phyloP scores from a whole-genome alignment of 495 filamentous ascomycete genomes.

The Aspergillus asperescens region DNA sequence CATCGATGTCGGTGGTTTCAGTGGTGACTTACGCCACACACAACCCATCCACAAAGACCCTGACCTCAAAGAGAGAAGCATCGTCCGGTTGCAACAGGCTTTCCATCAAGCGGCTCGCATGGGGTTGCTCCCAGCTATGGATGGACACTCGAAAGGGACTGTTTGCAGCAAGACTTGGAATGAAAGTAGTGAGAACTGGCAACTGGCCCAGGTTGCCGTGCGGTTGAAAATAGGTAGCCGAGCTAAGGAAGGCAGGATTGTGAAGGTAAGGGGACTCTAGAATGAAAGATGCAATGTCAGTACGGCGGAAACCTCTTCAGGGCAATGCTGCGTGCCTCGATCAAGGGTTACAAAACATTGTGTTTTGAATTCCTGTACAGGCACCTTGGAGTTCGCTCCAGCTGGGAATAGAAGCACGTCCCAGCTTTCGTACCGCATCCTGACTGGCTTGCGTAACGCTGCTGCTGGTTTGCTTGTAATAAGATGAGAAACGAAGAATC shows the following conservation, averaged over 20 bases:
- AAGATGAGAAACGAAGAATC: slow-evolving; percentile 19
- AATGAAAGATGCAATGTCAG: background rate
- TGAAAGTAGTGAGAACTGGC: slow-evolving; percentile 71
- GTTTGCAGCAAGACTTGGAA: slow-evolving; percentile 58
- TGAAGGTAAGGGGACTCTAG: slow-evolving; percentile 36
- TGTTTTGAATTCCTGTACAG: slow-evolving; percentile 82
- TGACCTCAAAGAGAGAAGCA: slow-evolving; percentile 58
- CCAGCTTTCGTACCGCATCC: slow-evolving; percentile 82
- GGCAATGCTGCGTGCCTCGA: slow-evolving; percentile 42
- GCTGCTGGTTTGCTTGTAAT: slow-evolving; percentile 2
- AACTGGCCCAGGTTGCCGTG: slow-evolving; percentile 42
- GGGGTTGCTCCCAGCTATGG: slow-evolving; percentile 71
- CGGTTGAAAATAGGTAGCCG: slow-evolving; percentile 22
- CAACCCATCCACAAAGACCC: slow-evolving; percentile 66
- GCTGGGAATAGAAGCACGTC: slow-evolving; percentile 78
- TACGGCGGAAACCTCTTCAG: background rate
- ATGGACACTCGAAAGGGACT: slow-evolving; percentile 70
- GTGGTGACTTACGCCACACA: slow-evolving; percentile 52
- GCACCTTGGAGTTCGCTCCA: slow-evolving; percentile 54
- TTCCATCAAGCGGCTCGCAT: slow-evolving; percentile 55
- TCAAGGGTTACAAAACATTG: slow-evolving; percentile 72
- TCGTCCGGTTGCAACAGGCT: slow-evolving; percentile 58
- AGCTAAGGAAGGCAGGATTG: slow-evolving; percentile 26
- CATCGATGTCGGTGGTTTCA: background rate
- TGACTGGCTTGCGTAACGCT: slow-evolving; percentile 14